phyloP scores from a whole-genome alignment of 1,284 basidiomycete genomes.

The Phenoliferia sp. region DNA sequence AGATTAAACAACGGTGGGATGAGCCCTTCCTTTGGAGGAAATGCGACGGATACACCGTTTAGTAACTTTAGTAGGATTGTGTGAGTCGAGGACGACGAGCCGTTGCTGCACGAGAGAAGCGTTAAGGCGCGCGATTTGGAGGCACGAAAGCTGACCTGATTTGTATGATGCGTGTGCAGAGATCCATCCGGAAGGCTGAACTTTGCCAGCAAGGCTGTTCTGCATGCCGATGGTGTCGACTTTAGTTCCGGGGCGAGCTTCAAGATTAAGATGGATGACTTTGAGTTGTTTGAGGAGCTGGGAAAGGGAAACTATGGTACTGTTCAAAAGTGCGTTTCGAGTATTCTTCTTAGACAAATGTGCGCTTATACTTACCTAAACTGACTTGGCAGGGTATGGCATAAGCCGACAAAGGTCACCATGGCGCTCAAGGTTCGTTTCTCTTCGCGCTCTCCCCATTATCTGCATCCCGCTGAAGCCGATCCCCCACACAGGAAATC shows the following conservation, averaged over 20 bases:
- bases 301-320: slow-evolving; percentile 97
- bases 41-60: slow-evolving; percentile 60
- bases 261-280: slow-evolving; percentile 78
- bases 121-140: neutral
- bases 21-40: no score
- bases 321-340: no score
- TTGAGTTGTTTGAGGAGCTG: slow-evolving; percentile 85
- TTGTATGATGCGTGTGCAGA: slow-evolving; percentile 9
- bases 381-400: no score
- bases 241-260: slow-evolving; percentile 90
- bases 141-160: neutral
- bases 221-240: slow-evolving; percentile 89
- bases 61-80: slow-evolving; percentile 91
- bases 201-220: slow-evolving; percentile 86
- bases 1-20: no score
- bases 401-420: slow-evolving; percentile 86
- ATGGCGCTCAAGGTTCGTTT: slow-evolving; percentile 95
- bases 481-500: slow-evolving; percentile 66
- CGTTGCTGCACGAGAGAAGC: neutral
- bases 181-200: slow-evolving; percentile 92
- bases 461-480: neutral
- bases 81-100: slow-evolving; percentile 51
- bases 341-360: no score
- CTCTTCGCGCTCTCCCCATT: neutral
- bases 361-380: no score